These are phyloP conservation scores for Neohortaea acidophila DNA, from an alignment of 495 filamentous ascomycete genomes.

Conservation along the genomic window DNA sequence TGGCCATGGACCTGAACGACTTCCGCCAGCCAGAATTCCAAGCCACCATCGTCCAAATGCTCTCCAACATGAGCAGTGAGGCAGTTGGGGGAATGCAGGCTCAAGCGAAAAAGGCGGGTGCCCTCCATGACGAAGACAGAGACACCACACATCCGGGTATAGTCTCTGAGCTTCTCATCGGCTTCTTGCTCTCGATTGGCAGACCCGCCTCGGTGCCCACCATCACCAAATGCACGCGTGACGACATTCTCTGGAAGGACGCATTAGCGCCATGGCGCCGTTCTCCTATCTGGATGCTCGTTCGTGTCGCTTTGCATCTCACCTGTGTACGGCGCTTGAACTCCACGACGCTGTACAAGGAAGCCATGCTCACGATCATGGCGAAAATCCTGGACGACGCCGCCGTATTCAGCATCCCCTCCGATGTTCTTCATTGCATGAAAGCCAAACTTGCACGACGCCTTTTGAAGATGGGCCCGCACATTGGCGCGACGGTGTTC, in stretches of 20 bases:
- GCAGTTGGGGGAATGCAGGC: conserved; percentile 25
- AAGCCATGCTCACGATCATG: conserved; percentile 40
- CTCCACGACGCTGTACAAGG: conserved; percentile 34
- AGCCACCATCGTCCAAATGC: conserved; percentile 26
- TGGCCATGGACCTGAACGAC: conserved; percentile 23
- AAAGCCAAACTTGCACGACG: conserved; percentile 36
- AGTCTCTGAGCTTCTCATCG: conserved; percentile 40
- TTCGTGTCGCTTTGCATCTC: conserved; percentile 41
- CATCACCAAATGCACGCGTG: conserved; percentile 43
- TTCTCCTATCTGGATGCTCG: conserved; percentile 43
- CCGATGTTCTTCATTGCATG: conserved; percentile 32
- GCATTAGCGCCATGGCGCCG: conserved; percentile 36
- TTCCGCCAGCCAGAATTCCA: conserved; percentile 29
- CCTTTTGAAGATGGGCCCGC: conserved; percentile 29
- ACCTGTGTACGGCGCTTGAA: conserved; percentile 5
- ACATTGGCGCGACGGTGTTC: not conserved
- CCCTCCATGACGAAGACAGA: conserved; percentile 31
- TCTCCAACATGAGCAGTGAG: conserved; percentile 33
- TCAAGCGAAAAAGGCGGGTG: conserved; percentile 29
- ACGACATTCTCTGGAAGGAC: conserved; percentile 41
- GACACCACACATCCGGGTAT: conserved; percentile 41
- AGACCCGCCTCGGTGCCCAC: conserved; percentile 16
- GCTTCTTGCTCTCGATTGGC: conserved; percentile 33
- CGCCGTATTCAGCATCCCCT: conserved; percentile 7
- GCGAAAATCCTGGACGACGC: conserved; percentile 26